Evolutionary conservation across 2,329 filamentous ascomycete species (phyloP).

Genomic region (Pseudogymnoascus sp.): DNA sequence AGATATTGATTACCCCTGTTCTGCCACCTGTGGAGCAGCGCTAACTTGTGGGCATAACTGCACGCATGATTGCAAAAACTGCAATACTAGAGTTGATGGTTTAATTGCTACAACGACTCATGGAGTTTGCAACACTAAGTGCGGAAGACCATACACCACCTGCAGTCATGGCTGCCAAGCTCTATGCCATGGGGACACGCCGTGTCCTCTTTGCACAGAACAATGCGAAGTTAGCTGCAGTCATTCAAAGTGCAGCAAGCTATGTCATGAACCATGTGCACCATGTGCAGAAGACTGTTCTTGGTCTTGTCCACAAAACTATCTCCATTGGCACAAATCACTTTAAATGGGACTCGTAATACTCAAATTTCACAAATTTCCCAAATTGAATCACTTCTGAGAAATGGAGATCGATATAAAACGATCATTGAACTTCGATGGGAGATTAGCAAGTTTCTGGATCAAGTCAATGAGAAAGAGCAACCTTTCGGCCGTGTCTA

Average conservation of each 20-base stretch:
- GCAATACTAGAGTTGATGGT: slow-evolving; percentile 34
- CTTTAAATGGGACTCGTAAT: slow-evolving; percentile 18
- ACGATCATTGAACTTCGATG: slow-evolving; percentile 25
- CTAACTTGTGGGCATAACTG: slow-evolving; percentile 55
- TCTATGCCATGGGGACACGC: slow-evolving; percentile 43
- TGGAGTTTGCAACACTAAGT: slow-evolving; percentile 40
- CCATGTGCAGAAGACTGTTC: slow-evolving; percentile 53
- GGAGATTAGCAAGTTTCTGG: slow-evolving; percentile 27
- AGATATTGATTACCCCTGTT: slow-evolving; percentile 38
- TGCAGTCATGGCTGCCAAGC: slow-evolving; percentile 49
- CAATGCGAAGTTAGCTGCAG: slow-evolving; percentile 49
- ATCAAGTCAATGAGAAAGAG: slow-evolving; percentile 30
- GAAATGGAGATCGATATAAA: slow-evolving; percentile 21
- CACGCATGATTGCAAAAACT: slow-evolving; percentile 40
- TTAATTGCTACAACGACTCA: slow-evolving; percentile 35
- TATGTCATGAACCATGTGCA: slow-evolving; percentile 51
- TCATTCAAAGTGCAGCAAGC: slow-evolving; percentile 48
- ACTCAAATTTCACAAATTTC: slow-evolving; percentile 23
- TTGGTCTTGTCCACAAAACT: slow-evolving; percentile 39
- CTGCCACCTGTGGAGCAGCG: slow-evolving; percentile 35
- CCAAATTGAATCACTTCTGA: slow-evolving; percentile 18
- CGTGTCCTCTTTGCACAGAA: slow-evolving; percentile 40
- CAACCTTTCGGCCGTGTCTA: slow-evolving; percentile 33
- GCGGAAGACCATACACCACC: slow-evolving; percentile 42
- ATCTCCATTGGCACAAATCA: slow-evolving; percentile 14